Conservation (phyloP, 2,329 filamentous ascomycete species). For the Pyricularia grisea region DNA sequence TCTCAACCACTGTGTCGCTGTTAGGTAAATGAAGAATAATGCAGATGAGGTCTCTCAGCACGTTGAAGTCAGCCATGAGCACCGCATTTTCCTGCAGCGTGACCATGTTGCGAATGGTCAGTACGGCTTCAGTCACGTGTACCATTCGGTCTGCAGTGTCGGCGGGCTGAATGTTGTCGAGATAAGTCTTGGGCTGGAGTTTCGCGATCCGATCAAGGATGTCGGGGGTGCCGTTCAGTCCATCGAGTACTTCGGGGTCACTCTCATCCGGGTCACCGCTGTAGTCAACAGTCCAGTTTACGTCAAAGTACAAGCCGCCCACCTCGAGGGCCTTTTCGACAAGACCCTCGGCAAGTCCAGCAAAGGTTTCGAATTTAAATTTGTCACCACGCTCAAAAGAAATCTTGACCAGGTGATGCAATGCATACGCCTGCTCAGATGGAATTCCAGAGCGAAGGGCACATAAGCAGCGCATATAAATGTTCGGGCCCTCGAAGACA, state of each 20-base stretch:
- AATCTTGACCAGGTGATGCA: slow-evolving; percentile 91
- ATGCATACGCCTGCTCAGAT: slow-evolving; percentile 81
- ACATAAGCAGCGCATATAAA: slow-evolving; percentile 81
- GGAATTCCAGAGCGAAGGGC: slow-evolving; percentile 71
- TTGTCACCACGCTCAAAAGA: slow-evolving; percentile 92
- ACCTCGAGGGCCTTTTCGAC: slow-evolving; percentile 77
- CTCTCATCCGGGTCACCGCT: slow-evolving; percentile 41
- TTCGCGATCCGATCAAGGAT: slow-evolving; percentile 62
- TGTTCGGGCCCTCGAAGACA: slow-evolving; percentile 71
- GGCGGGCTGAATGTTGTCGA: slow-evolving; percentile 63
- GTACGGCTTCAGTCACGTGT: slow-evolving; percentile 72
- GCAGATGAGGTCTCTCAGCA: slow-evolving; percentile 73
- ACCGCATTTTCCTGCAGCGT: slow-evolving; percentile 80
- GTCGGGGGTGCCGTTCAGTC: slow-evolving; percentile 60
- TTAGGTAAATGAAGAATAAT: slow-evolving; percentile 72
- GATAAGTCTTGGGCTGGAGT: slow-evolving; percentile 48
- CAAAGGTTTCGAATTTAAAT: slow-evolving; percentile 89
- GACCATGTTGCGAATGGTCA: slow-evolving; percentile 95
- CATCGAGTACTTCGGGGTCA: slow-evolving; percentile 38
- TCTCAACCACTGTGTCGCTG: slow-evolving; percentile 63
- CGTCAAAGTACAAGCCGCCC: slow-evolving; percentile 68
- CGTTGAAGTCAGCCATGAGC: slow-evolving; percentile 65
- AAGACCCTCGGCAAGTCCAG: slow-evolving; percentile 77
- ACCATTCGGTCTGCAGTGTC: slow-evolving; percentile 62
- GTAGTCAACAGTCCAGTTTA: slow-evolving; percentile 74